phyloP scores from a whole-genome alignment of 495 filamentous ascomycete species.

The Trichocladium antarcticum region DNA sequence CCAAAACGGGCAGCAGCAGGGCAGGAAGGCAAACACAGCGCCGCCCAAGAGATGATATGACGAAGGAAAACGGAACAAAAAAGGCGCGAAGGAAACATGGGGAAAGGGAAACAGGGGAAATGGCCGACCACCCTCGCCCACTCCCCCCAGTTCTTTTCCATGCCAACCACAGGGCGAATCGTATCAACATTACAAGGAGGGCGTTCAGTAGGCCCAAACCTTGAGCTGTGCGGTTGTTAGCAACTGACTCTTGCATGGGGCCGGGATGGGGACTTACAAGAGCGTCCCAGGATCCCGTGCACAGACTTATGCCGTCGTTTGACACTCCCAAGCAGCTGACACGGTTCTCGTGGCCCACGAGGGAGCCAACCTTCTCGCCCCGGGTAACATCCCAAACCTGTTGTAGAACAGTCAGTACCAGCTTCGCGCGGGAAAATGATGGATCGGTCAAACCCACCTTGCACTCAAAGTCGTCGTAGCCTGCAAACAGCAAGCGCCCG shows the following conservation, averaged over 20 bases:
- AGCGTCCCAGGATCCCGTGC: conserved; percentile 99
- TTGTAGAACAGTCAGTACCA: background rate
- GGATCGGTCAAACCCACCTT: conserved; percentile 53
- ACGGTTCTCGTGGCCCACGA: conserved; percentile 95
- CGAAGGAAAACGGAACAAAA: too few relatives aligned
- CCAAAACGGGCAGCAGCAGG: background rate
- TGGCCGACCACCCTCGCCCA: too few relatives aligned
- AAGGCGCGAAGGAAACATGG: too few relatives aligned
- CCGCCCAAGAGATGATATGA: too few relatives aligned
- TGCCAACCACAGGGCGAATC: conserved; percentile 23
- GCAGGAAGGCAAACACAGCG: too few relatives aligned
- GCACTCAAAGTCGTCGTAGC: conserved; percentile 99
- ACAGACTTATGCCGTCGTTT: conserved; percentile 97
- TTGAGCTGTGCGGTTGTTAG: conserved; percentile 52
- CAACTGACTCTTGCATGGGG: background rate
- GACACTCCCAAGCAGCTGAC: conserved; percentile 97
- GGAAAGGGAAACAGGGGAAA: too few relatives aligned
- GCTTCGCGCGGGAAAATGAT: conserved; percentile 4
- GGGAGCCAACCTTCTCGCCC: conserved; percentile 89
- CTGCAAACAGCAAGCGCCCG: conserved; percentile 87
- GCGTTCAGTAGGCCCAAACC: conserved; percentile 62
- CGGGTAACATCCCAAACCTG: conserved; percentile 97
- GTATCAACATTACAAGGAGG: conserved; percentile 17
- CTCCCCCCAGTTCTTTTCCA: too few relatives aligned
- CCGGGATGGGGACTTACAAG: conserved; percentile 54